Conservation (phyloP, 352 stramenopile genomes). For the Phytopythium helicoides region DNA sequence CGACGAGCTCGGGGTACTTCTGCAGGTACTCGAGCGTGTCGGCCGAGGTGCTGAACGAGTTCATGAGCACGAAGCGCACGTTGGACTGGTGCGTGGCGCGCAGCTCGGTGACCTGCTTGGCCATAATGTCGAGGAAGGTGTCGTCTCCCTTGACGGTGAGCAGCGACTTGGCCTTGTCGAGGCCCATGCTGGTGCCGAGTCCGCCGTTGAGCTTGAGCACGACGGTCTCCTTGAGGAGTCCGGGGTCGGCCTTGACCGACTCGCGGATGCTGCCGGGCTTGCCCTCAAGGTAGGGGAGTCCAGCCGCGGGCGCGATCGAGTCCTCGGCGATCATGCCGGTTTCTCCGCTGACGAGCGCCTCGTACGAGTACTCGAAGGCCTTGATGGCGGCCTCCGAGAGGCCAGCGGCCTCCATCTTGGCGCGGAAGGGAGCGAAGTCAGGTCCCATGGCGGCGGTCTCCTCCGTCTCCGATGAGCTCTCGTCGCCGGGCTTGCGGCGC, state of each 20-base stretch:
- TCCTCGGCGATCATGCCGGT: slow-evolving; percentile 97
- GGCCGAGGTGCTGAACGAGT: slow-evolving; percentile 85
- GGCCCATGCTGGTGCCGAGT: slow-evolving; percentile 85
- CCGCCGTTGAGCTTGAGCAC: slow-evolving; percentile 88
- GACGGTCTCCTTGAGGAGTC: slow-evolving; percentile 81
- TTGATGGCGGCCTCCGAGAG: slow-evolving; percentile 95
- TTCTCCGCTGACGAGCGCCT: slow-evolving; percentile 92
- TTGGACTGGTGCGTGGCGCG: slow-evolving; percentile 92
- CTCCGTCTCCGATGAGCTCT: slow-evolving; percentile 1
- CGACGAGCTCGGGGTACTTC: slow-evolving; percentile 90
- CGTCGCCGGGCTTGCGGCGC: slow-evolving; percentile 1
- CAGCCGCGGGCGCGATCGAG: slow-evolving; percentile 88
- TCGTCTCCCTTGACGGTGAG: slow-evolving; percentile 94
- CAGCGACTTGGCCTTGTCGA: slow-evolving; percentile 96
- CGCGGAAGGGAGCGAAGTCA: slow-evolving; percentile 79
- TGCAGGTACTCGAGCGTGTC: slow-evolving; percentile 86
- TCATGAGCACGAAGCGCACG: slow-evolving; percentile 90
- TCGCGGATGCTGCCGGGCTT: slow-evolving; percentile 75
- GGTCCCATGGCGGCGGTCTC: slow-evolving; percentile 25
- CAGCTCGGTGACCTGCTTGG: slow-evolving; percentile 94
- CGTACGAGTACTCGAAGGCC: slow-evolving; percentile 97
- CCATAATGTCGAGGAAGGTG: slow-evolving; percentile 91
- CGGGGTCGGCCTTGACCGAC: slow-evolving; percentile 60
- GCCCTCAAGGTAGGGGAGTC: slow-evolving; percentile 80
- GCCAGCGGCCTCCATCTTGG: slow-evolving; percentile 96